Evolutionary conservation across 2,329 filamentous ascomycete species (phyloP).

Genomic region (Teratosphaeria epicoccoides): DNA sequence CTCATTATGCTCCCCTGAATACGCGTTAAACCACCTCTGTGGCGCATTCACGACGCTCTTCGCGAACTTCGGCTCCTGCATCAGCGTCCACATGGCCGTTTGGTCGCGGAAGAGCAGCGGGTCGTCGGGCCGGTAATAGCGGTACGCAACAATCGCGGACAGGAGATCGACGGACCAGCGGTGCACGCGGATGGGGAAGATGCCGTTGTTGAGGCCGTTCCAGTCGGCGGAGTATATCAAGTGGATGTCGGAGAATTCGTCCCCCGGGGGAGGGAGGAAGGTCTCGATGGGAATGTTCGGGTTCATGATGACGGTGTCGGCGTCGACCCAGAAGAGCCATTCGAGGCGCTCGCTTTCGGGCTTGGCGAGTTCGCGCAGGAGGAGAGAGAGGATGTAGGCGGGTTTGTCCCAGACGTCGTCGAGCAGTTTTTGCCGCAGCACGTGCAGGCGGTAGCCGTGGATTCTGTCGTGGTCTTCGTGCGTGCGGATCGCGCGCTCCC

Average conservation of each 20-base stretch:
- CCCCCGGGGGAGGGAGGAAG: conserved; percentile 28
- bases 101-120: conserved; percentile 31
- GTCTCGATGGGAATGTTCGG: conserved; percentile 31
- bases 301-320: conserved; percentile 36
- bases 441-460: conserved; percentile 33
- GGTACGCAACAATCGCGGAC: conserved; percentile 29
- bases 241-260: conserved; percentile 27
- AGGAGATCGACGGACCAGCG: conserved; percentile 32
- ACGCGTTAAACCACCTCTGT: conserved; percentile 37
- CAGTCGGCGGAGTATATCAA: conserved; percentile 30
- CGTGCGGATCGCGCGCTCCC: conserved; percentile 32
- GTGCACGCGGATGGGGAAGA: conserved; percentile 33
- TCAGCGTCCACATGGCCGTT: conserved; percentile 31
- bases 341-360: conserved; percentile 30
- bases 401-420: conserved; percentile 37
- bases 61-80: conserved; percentile 26
- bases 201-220: conserved; percentile 35
- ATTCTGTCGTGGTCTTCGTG: conserved; percentile 32
- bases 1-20: conserved; percentile 30
- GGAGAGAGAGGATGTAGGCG: conserved; percentile 33
- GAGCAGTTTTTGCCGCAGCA: conserved; percentile 32
- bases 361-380: conserved; percentile 30
- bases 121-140: conserved; percentile 29
- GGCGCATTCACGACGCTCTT: conserved; percentile 27
- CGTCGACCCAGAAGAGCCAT: conserved; percentile 36